These are phyloP conservation scores for Nidula microcarpa DNA, from an alignment of 768 basidiomycete genomes.

Conservation along the genomic window DNA sequence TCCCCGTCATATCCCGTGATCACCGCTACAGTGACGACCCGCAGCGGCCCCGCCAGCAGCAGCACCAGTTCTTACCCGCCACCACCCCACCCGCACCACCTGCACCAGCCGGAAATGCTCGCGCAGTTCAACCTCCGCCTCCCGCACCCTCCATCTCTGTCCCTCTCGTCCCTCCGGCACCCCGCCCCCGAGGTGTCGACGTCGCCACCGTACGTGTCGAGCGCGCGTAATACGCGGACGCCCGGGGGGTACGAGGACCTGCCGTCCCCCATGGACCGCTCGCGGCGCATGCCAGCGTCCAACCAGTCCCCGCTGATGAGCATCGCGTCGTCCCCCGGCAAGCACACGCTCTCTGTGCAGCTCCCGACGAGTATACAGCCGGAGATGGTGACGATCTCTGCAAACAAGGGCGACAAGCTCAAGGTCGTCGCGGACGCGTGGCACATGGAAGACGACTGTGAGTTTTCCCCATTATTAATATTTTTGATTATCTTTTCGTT, in stretches of 20 bases:
- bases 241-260: constrained; percentile 1
- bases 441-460: constrained; percentile 59
- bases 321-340: constrained; percentile 32
- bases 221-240: background rate
- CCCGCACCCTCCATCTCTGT: constrained; percentile 20
- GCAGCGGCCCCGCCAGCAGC: constrained; percentile 1
- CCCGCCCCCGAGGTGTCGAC: background rate
- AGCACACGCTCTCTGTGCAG: constrained; percentile 43
- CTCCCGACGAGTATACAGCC: constrained; percentile 46
- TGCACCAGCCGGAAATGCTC: constrained; percentile 14
- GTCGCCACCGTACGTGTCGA: background rate
- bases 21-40: constrained; percentile 13
- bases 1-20: constrained; percentile 12
- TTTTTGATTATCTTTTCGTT: constrained; percentile 1
- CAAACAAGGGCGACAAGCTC: constrained; percentile 55
- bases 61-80: background rate
- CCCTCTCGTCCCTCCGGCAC: constrained; percentile 3
- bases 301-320: constrained; percentile 39
- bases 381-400: constrained; percentile 64
- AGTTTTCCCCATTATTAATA: constrained; percentile 19
- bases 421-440: constrained; percentile 60
- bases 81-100: constrained; percentile 3
- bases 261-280: constrained; percentile 23
- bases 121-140: constrained; percentile 22
- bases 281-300: constrained; percentile 20